Conservation (phyloP, 2,329 filamentous ascomycete genomes). For the Gaeumannomyces tritici region DNA sequence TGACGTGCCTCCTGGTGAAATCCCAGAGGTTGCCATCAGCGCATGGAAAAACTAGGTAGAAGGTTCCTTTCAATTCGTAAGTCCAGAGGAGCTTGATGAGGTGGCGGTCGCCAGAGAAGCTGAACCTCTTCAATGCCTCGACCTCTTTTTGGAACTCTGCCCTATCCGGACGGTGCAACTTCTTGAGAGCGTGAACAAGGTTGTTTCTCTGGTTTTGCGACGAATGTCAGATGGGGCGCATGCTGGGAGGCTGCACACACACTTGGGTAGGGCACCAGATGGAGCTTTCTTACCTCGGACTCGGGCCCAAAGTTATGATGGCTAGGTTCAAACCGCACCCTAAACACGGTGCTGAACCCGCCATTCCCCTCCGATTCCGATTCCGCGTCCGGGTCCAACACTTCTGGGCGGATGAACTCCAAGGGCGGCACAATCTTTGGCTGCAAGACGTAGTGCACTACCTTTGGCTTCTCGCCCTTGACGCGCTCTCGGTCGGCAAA, state of each 20-base stretch:
- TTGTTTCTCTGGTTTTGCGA: not conserved
- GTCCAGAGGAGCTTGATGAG: constrained; percentile 11
- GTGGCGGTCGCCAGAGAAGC: constrained; percentile 6
- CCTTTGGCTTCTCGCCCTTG: not conserved
- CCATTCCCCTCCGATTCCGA: not conserved
- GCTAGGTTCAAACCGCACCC: not conserved
- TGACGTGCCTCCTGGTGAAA: not conserved
- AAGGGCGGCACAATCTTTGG: not conserved
- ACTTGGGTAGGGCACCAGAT: too few species aligned
- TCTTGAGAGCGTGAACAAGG: not conserved
- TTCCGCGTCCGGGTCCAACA: not conserved
- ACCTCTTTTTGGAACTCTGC: constrained; percentile 8
- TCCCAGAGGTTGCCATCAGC: constrained; percentile 8
- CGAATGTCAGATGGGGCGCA: not conserved
- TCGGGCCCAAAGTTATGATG: not conserved
- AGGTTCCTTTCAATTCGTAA: constrained; percentile 6
- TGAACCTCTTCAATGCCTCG: constrained; percentile 11
- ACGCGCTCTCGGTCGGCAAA: not conserved
- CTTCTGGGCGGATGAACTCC: not conserved
- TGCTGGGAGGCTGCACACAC: too few species aligned
- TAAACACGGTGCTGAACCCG: not conserved
- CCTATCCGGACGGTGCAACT: not conserved
- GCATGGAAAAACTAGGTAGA: constrained; percentile 11
- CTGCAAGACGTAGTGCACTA: not conserved
- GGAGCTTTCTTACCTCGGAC: not conserved